Conservation (phyloP, 768 basidiomycete genomes). For the Trametes coccinea region DNA sequence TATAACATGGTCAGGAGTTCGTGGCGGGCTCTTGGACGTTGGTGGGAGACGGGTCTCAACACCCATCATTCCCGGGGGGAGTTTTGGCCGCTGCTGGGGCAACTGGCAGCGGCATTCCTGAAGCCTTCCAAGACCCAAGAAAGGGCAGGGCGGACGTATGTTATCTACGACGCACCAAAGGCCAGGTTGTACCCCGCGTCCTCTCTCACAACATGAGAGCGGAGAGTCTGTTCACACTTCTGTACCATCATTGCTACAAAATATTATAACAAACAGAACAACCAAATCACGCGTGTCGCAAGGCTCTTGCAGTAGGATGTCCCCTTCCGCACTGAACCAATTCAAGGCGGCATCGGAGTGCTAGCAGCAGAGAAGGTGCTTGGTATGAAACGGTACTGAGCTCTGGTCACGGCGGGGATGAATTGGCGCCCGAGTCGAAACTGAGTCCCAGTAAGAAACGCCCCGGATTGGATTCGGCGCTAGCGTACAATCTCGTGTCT, state of each 20-base stretch:
- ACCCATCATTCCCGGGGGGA: conserved; percentile 13
- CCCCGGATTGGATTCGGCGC: too few species aligned
- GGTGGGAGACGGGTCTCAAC: conserved; percentile 9
- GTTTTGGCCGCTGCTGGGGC: conserved; percentile 21
- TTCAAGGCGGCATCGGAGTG: too few species aligned
- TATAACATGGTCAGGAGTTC: conserved; percentile 7
- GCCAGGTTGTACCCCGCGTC: conserved; percentile 23
- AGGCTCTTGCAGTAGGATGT: too few species aligned
- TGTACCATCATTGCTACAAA: conserved; percentile 8
- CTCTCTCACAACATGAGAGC: conserved; percentile 19
- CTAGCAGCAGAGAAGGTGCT: too few species aligned
- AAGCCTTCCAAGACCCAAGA: conserved; percentile 8
- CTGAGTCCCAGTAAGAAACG: neutral
- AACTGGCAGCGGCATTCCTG: conserved; percentile 21
- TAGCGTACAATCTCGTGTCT: too few species aligned
- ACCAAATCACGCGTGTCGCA: too few species aligned
- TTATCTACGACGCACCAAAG: conserved; percentile 20
- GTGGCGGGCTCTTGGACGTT: conserved; percentile 16
- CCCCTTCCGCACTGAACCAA: too few species aligned
- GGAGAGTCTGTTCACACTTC: conserved; percentile 3
- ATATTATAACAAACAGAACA: neutral
- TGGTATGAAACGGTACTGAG: too few species aligned
- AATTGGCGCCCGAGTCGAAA: too few species aligned
- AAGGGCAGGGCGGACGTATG: conserved; percentile 21
- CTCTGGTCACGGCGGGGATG: too few species aligned